A percentile compares a stretch with the other conserved stretches of the same genome.
Evolutionary conservation across 169 alveolate genomes (phyloP).

Genomic region (Plasmodium malariae): DNA sequence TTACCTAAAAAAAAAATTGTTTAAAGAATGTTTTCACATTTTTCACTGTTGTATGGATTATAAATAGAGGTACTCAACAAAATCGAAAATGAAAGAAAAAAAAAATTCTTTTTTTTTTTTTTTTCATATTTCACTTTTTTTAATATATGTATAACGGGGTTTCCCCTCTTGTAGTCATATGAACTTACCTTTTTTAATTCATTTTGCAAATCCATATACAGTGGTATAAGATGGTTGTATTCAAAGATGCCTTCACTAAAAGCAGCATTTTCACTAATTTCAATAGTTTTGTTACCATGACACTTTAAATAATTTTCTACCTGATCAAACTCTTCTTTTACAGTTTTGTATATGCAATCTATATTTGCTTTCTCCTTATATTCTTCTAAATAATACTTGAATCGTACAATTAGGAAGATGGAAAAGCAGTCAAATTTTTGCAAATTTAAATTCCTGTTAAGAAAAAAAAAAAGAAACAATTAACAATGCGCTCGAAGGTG

Average conservation of each 20-base stretch:
- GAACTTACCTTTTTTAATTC: conserved; percentile 63
- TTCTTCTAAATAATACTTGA: conserved; percentile 68
- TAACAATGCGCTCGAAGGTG: no score
- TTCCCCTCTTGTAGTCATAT: background rate
- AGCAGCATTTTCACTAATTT: background rate
- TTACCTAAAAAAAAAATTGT: conserved; percentile 27
- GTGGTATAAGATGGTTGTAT: conserved; percentile 36
- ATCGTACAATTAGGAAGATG: conserved; percentile 58
- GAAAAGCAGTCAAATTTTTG: conserved; percentile 66
- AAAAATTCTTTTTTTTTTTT: background rate
- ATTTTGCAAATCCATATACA: conserved; percentile 55
- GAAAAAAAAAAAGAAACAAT: background rate
- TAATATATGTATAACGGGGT: background rate
- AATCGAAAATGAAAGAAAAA: conserved; percentile 1
- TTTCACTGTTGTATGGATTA: no score
- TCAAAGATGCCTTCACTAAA: conserved; percentile 23
- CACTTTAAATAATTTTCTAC: conserved; percentile 36
- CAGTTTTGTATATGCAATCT: conserved; percentile 60
- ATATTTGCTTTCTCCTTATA: conserved; percentile 62
- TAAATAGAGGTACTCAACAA: no score
- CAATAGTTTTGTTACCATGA: background rate
- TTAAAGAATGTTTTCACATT: no score
- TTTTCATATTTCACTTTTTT: background rate
- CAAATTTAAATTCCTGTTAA: conserved; percentile 37
- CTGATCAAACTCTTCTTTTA: conserved; percentile 51